phyloP scores from a whole-genome alignment of 768 basidiomycete genomes.

The Cystofilobasidium macerans region DNA sequence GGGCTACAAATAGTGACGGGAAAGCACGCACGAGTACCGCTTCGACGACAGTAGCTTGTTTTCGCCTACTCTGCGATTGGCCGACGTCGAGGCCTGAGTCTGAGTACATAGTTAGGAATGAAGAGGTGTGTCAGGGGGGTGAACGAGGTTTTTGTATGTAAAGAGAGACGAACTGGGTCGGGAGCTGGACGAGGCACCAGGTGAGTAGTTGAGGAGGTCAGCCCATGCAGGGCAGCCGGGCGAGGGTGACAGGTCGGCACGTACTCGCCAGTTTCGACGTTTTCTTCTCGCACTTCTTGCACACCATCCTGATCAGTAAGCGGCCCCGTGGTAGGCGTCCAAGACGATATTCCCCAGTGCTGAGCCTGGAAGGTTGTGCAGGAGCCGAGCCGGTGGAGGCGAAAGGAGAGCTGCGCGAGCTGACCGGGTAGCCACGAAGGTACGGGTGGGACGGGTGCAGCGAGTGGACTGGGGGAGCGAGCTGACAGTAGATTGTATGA shows the following conservation, averaged over 20 bases:
- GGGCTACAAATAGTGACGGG: neutral
- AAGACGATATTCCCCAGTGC: no score
- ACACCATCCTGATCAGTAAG: constrained; percentile 40
- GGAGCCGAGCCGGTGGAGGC: no score
- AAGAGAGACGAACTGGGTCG: constrained; percentile 29
- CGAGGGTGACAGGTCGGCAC: neutral
- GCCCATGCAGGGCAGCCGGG: no score
- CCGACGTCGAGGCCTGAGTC: constrained; percentile 33
- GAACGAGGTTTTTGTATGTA: constrained; percentile 10
- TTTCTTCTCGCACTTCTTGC: constrained; percentile 39
- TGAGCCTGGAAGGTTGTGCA: no score
- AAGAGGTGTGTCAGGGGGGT: neutral
- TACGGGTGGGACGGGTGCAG: no score
- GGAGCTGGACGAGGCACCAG: constrained; percentile 33
- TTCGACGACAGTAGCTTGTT: constrained; percentile 37
- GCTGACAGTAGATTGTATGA: no score
- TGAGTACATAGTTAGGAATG: neutral
- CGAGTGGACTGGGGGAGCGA: no score
- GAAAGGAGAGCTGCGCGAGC: no score
- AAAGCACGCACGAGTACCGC: constrained; percentile 29
- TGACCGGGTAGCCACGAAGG: no score
- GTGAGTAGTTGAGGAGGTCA: constrained; percentile 28
- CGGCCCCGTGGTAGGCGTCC: no score
- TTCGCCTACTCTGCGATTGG: constrained; percentile 37
- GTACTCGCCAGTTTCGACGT: constrained; percentile 7